phyloP scores from a whole-genome alignment of 305 asterid genomes.

The Fraxinus greggii region DNA sequence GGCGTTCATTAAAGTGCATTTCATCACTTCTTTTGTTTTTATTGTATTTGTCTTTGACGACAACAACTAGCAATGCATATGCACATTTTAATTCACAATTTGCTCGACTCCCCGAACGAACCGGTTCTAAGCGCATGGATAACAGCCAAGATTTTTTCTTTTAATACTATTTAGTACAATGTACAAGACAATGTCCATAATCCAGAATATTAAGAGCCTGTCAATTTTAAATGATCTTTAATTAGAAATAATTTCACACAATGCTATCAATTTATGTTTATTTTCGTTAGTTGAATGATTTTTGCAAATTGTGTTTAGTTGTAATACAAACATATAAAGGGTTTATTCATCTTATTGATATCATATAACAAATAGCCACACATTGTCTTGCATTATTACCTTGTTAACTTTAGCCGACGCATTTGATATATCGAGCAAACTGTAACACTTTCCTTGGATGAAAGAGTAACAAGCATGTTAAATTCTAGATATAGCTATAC shows the following conservation, averaged over 20 bases:
- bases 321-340: slow-evolving; percentile 19
- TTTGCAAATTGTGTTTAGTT: neutral
- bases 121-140: neutral
- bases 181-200: neutral
- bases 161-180: too few relatives aligned
- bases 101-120: neutral
- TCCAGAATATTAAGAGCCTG: neutral
- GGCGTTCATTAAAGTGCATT: neutral
- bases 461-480: neutral
- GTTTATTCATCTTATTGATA: slow-evolving; percentile 26
- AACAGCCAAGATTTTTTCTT: neutral
- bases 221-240: neutral
- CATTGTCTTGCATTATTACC: neutral
- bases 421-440: slow-evolving; percentile 11
- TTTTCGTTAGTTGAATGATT: neutral
- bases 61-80: neutral
- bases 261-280: neutral
- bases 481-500: neutral
- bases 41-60: neutral
- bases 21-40: neutral
- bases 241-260: neutral
- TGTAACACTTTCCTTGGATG: neutral
- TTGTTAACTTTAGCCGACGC: neutral
- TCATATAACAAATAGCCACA: slow-evolving; percentile 15
- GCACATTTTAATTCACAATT: neutral